Percentiles rank a stretch among this genome's conserved stretches.
Evolutionary conservation across 2,329 filamentous ascomycete species (phyloP).

Genomic region (Penicillium sp.): DNA sequence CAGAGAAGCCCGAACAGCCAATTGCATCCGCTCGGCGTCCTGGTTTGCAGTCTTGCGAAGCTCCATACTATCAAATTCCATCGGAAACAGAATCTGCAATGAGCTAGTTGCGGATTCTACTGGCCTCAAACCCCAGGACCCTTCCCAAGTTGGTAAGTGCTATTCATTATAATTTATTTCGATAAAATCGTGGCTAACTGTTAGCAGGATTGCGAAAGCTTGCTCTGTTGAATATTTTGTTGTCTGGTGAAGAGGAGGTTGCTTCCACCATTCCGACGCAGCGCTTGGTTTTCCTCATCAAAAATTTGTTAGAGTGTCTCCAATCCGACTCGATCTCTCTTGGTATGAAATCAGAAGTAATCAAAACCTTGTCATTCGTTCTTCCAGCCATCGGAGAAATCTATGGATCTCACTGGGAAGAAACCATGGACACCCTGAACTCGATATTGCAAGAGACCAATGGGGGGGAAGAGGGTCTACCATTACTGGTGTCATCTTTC

Average conservation of each 20-base stretch:
- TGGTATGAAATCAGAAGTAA: conserved; percentile 39
- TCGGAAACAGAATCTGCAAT: conserved; percentile 56
- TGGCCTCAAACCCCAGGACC: conserved; percentile 48
- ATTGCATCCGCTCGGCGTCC: conserved; percentile 49
- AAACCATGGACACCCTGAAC: conserved; percentile 59
- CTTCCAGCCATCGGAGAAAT: conserved; percentile 75
- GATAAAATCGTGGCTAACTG: conserved; percentile 12
- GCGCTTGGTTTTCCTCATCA: conserved; percentile 77
- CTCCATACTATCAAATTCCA: conserved; percentile 48
- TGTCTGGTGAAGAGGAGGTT: conserved; percentile 51
- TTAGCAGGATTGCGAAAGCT: conserved; percentile 49
- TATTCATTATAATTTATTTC: neutral
- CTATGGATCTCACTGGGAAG: conserved; percentile 85
- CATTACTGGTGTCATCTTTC: conserved; percentile 69
- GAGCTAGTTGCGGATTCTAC: conserved; percentile 62
- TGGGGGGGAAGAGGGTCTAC: conserved; percentile 53
- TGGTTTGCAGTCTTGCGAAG: conserved; percentile 51
- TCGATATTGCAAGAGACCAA: conserved; percentile 56
- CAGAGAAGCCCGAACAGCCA: conserved; percentile 38
- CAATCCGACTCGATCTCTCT: conserved; percentile 55
- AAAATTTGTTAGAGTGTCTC: conserved; percentile 72
- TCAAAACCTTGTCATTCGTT: conserved; percentile 53
- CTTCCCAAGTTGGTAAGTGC: conserved; percentile 43
- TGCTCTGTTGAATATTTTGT: conserved; percentile 55
- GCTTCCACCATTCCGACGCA: conserved; percentile 54